These are phyloP conservation scores for Calonectria naviculata DNA, from an alignment of 2,329 filamentous ascomycete species.

Conservation along the genomic window DNA sequence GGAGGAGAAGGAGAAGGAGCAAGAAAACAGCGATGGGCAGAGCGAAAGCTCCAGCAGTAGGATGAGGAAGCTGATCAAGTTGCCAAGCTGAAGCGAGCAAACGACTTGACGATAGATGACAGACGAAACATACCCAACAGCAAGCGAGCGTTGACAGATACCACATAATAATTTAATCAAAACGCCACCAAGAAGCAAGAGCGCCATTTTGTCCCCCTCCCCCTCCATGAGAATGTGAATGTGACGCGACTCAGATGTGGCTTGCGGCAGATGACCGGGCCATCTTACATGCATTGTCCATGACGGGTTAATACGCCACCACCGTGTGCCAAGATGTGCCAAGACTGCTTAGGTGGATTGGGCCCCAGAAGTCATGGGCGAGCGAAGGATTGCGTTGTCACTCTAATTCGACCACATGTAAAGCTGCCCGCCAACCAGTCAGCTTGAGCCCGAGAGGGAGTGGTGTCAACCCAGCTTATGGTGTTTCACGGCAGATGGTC, in stretches of 20 bases:
- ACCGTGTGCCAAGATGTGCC: not conserved
- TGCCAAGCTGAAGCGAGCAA: not conserved
- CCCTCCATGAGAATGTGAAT: not conserved
- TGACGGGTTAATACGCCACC: not conserved
- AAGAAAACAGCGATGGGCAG: slow-evolving; percentile 5
- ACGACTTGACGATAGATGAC: slow-evolving; percentile 1
- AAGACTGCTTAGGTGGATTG: not conserved
- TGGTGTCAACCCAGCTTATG: not conserved
- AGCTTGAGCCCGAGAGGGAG: not conserved
- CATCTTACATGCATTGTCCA: not conserved
- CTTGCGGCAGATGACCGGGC: not conserved
- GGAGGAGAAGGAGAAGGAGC: slow-evolving; percentile 24
- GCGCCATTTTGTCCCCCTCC: not conserved
- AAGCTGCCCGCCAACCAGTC: not conserved
- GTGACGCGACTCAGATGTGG: not conserved
- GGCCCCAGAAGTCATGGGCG: not conserved
- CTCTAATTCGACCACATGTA: not conserved
- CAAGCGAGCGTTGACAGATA: not conserved
- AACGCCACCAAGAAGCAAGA: not conserved
- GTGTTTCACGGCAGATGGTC: not conserved
- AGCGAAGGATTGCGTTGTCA: not conserved
- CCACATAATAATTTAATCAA: slow-evolving; percentile 2
- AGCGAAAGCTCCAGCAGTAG: slow-evolving; percentile 10
- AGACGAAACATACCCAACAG: not conserved
- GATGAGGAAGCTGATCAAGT: slow-evolving; percentile 15